These are phyloP conservation scores for Didymella exigua DNA, from an alignment of 2,329 filamentous ascomycete genomes.

Conservation along the genomic window DNA sequence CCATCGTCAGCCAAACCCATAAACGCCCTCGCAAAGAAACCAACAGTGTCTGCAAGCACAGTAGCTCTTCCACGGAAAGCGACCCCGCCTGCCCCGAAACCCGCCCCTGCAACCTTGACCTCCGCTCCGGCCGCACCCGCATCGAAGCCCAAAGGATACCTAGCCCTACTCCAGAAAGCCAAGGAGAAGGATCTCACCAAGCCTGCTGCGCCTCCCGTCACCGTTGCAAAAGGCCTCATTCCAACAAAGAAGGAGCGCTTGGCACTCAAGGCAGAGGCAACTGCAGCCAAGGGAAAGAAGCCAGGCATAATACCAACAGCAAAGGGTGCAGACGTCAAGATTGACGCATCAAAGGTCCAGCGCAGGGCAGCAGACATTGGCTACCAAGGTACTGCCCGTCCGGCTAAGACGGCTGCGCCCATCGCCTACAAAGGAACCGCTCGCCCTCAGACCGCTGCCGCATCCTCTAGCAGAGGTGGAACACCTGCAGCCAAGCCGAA, in stretches of 20 bases:
- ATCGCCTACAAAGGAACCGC: constrained; percentile 48
- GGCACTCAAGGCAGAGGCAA: constrained; percentile 53
- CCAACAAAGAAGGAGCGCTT: constrained; percentile 62
- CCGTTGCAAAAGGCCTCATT: constrained; percentile 68
- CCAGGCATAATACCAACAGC: constrained; percentile 16
- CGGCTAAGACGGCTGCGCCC: constrained; percentile 43
- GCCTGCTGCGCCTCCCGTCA: constrained; percentile 68
- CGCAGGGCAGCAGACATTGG: constrained; percentile 47
- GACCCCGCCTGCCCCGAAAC: constrained; percentile 28
- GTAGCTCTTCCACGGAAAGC: constrained; percentile 26
- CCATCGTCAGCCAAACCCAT: constrained; percentile 32
- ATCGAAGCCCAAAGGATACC: constrained; percentile 73
- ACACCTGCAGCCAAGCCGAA: constrained; percentile 39
- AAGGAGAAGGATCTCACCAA: constrained; percentile 61
- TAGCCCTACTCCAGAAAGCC: constrained; percentile 74
- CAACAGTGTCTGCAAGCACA: constrained; percentile 23
- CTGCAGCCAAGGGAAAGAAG: constrained; percentile 47
- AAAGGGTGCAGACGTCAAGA: constrained; percentile 29
- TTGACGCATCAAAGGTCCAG: constrained; percentile 41
- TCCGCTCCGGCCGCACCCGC: constrained; percentile 37
- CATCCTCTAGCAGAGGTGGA: constrained; percentile 33
- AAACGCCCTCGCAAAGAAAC: constrained; percentile 33
- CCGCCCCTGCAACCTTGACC: constrained; percentile 26
- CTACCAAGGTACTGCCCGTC: constrained; percentile 58
- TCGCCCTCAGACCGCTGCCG: constrained; percentile 29